Base-by-base conservation (phyloP, 345 rosid genomes). In the Zanthoxylum bungeanum region DNA sequence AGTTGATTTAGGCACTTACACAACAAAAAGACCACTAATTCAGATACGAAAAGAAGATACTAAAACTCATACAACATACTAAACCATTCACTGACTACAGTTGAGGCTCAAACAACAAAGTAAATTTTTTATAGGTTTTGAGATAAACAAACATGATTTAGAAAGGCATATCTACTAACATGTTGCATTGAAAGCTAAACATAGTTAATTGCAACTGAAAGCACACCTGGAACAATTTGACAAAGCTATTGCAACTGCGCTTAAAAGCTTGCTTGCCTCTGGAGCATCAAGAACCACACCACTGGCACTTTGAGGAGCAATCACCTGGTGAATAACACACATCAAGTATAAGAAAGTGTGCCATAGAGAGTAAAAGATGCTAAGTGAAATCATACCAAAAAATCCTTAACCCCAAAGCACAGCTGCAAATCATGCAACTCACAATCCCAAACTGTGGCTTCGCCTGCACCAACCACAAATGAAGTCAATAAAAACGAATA, bases 301-400 rank as follows among this genome's bases (percentile, higher is more conserved):
- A 10, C 97, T 95, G 72, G 94, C 99, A 89, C 98, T 93, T 77
- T 88, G 98, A 76, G 98, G 95, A 71, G 91, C 90, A 79, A 93
- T 91, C 42, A 93, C 86, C 99, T 93, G 80, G 73, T 42, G 59
- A 71, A 73, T 56, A 65, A 66, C 68, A 78, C 50, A 79, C 9
- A 67, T 27, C 46, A 69, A 7, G 40, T 46, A 52, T 22, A 77
- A 69, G 52, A 44, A 27, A 40, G 64, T 9, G 22, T 6, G 16
- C 7, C 7, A 68, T 30, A 69, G 12, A 63, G 56, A 64, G 16
- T 59, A 28, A 31, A 71, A 14, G 31, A 64, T 56, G 53, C 52
- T 16, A 36, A 75, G 63, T 59, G 27, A 60, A 67, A 57, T 61
- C 74, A 47, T 85, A 95, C 99, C 97, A 95, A 73, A 84, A 93